A percentile compares a stretch with the other conserved stretches of the same genome.
These are phyloP conservation scores for Phytopythium helicoides DNA, from an alignment of 352 stramenopile genomes.

Conservation along the genomic window DNA sequence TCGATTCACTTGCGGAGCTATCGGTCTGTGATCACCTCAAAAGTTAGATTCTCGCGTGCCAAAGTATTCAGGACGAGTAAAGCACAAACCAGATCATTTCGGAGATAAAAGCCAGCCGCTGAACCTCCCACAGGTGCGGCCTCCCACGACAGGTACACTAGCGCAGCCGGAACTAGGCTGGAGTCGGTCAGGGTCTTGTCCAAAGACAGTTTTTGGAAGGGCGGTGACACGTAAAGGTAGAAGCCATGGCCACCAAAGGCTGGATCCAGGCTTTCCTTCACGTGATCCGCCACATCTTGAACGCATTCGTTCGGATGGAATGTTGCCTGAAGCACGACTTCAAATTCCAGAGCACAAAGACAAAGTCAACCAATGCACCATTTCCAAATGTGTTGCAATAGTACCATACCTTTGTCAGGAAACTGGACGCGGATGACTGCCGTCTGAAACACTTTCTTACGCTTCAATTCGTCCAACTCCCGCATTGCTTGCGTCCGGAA, in stretches of 20 bases:
- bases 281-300: conserved; percentile 63
- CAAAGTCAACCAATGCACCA: too few species aligned
- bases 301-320: conserved; percentile 85
- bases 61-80: background rate
- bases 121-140: conserved; percentile 17
- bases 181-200: conserved; percentile 64
- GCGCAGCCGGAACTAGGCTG: conserved; percentile 72
- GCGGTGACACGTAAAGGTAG: conserved; percentile 80
- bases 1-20: conserved; percentile 35
- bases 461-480: conserved; percentile 83
- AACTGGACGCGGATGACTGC: conserved; percentile 83
- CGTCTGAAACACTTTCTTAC: conserved; percentile 76
- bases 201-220: conserved; percentile 54
- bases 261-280: conserved; percentile 45
- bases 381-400: too few species aligned
- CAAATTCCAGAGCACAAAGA: background rate
- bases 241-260: conserved; percentile 31
- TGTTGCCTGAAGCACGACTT: conserved; percentile 74
- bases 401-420: conserved; percentile 60
- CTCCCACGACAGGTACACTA: conserved; percentile 77
- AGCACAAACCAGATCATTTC: conserved; percentile 50
- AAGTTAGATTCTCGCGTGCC: too few species aligned
- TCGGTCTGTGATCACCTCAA: conserved; percentile 19
- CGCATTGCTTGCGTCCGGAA: conserved; percentile 88
- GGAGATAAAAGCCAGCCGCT: conserved; percentile 52